Evolutionary conservation across 1,139 yeast species (phyloP).

Genomic region (Saccharomycopsis hybrid): DNA sequence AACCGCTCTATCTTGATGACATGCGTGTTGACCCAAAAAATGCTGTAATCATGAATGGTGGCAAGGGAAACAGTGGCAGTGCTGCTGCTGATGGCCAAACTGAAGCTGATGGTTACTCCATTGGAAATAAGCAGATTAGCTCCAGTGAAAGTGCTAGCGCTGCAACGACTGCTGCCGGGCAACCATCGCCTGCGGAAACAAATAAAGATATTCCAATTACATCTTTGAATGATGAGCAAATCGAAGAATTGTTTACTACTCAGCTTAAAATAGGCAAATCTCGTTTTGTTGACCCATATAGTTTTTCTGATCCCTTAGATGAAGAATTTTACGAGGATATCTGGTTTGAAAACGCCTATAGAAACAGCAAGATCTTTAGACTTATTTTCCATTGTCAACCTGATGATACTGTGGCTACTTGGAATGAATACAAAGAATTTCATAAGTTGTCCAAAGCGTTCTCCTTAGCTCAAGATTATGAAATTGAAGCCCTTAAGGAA

Average conservation of each 20-base stretch:
- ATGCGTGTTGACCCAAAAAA: no score
- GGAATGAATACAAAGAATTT: constrained; percentile 83
- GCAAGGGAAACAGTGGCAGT: no score
- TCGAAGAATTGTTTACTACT: constrained; percentile 38
- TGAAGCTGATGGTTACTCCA: neutral
- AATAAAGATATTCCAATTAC: constrained; percentile 37
- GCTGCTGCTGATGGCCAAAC: neutral
- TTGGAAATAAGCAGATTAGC: neutral
- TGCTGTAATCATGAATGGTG: neutral
- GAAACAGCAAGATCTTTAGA: constrained; percentile 77
- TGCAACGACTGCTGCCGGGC: neutral
- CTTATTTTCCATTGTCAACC: constrained; percentile 93
- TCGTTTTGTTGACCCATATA: constrained; percentile 75
- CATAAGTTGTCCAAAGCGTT: constrained; percentile 53
- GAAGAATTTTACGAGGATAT: constrained; percentile 75
- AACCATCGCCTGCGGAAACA: neutral
- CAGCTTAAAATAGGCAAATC: constrained; percentile 32
- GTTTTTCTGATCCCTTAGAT: constrained; percentile 78
- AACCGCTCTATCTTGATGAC: neutral
- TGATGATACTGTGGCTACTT: constrained; percentile 79
- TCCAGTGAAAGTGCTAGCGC: neutral
- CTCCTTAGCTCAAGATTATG: constrained; percentile 40
- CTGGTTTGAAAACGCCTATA: constrained; percentile 82
- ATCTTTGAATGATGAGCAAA: constrained; percentile 40
- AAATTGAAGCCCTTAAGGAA: constrained; percentile 26